Evolutionary conservation across 1,139 yeast genomes (phyloP), one percentile per base, ranked within the genome.

Genomic region (Debaryomyces fabryi): DNA sequence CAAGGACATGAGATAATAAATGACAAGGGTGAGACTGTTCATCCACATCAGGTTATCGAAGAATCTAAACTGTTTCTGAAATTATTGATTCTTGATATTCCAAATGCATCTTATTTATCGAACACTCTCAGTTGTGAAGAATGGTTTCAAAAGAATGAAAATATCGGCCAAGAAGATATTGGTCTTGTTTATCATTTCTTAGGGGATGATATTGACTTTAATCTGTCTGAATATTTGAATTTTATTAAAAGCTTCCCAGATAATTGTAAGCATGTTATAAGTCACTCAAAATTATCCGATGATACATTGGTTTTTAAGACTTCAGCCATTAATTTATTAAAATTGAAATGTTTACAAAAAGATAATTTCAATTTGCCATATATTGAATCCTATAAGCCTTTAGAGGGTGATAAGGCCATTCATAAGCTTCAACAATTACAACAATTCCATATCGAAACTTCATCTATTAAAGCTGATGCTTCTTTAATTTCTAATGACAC

Each of bases 41-140:
- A 65, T 1, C 89, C 98, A 0, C 80, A 81, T 1, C 87, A 90
- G 59, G 97, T 93, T 1, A 58, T 92, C 51, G 92, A 81, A 1
- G 81, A 82, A 3, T 71, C 83, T 4, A 79, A 84, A 47, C 56
- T 65, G 0, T 87, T 86, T 49, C 76, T 82, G 2, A 81, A 86
- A 36, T 71, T 88, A 13, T 64, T 91, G 40, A 73, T 93, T 3
- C 59, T 93, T 10, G 97, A 93, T 62, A 80, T 92, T 29, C 97
- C 98, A 0, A 69, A 74, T 24, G 49, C 52, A 0, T 64, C 63
- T 0, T 88, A 84, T 58, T 60, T 89, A n/a, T 58, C 67, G 0
- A 71, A 74, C 42, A 75, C 84, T 1, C 23, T 79, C 0, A 46
- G 52, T 0, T 62, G 68, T 36, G 62, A 64, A 4, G 63, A 69